Base-by-base conservation (phyloP, 129 eudicot genomes). In the Arctium lappa region DNA sequence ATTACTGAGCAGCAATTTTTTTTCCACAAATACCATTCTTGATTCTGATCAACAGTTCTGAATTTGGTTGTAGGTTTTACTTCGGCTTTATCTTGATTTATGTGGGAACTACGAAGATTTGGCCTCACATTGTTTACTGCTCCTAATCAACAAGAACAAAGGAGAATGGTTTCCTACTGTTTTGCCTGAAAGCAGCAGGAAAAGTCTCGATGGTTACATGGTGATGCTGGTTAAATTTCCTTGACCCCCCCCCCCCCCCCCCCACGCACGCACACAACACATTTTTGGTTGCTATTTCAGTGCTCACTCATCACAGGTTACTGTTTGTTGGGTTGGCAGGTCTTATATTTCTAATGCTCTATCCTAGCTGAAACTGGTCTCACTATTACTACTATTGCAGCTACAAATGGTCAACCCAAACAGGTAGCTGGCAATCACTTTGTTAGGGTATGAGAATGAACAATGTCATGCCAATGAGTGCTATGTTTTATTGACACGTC, bases 101-200 rank as follows among this genome's bases (percentile, higher is more conserved):
- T 29, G 94, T 95, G 75, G 99, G 99, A 76, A 91, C 94, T 1
- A 95, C 98, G 39, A 93, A 93, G 99, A 95, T 95, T 30, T 95
- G 98, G 77, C 88, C 99, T 69, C 94, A 95, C 87, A 90, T 90
- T 40, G 97, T 95, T 60, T 93, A 95, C 90, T 31, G 97, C 99
- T 98, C 0, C 87, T 93, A 39, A 87, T 95, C 1, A 83, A 79
- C 38, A 85, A 39, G 1, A 85, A 81, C 11, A 88, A 88, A 69
- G 99, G 99, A 60, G 80, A 89, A 6, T 95, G 99, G 99, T 95
- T 79, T 73, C 95, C 94, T 16, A 82, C 86, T 12, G 81, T 88
- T 75, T 73, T 93, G 32, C 87, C 92, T 0, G 98, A 93, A 82
- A 73, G 82, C 84, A 93, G 97, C 71, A 93, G 91, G 98, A 86